phyloP scores from a whole-genome alignment of 768 basidiomycete genomes.

The Sporobolomyces phaffii region DNA sequence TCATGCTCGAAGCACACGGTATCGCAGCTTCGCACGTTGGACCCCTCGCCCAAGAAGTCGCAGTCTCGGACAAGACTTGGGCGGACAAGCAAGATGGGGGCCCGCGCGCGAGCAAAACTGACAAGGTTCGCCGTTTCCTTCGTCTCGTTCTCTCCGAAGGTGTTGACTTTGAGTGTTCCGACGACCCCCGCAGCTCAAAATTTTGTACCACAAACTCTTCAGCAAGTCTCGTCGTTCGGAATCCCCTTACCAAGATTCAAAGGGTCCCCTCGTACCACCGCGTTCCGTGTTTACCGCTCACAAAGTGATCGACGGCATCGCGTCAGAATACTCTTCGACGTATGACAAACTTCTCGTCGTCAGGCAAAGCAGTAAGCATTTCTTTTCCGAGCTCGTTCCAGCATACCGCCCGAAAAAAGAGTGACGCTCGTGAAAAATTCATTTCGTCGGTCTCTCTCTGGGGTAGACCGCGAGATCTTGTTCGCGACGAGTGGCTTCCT shows the following conservation, averaged over 20 bases:
- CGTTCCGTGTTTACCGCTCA: neutral
- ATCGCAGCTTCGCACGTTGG: neutral
- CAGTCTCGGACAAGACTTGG: too few relatives aligned
- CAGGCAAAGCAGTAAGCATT: neutral
- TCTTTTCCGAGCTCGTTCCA: too few relatives aligned
- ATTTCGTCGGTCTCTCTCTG: too few relatives aligned
- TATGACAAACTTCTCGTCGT: slow-evolving; percentile 27
- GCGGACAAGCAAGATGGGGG: too few relatives aligned
- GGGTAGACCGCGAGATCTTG: slow-evolving; percentile 16
- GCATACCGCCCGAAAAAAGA: neutral
- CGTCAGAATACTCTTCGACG: neutral
- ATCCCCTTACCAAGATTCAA: too few relatives aligned
- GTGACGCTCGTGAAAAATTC: too few relatives aligned
- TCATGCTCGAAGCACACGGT: slow-evolving; percentile 20
- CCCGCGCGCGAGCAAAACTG: too few relatives aligned
- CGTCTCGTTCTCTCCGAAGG: neutral
- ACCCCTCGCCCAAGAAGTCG: too few relatives aligned
- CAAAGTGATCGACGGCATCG: neutral
- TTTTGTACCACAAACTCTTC: neutral
- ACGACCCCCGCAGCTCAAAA: neutral
- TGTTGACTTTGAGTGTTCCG: neutral
- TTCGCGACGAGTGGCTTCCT: slow-evolving; percentile 24
- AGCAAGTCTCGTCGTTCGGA: neutral
- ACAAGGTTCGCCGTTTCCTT: neutral
- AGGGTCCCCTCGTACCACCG: neutral